Evolutionary conservation across 768 basidiomycete species (phyloP).

Genomic region (Mycena belliarum): DNA sequence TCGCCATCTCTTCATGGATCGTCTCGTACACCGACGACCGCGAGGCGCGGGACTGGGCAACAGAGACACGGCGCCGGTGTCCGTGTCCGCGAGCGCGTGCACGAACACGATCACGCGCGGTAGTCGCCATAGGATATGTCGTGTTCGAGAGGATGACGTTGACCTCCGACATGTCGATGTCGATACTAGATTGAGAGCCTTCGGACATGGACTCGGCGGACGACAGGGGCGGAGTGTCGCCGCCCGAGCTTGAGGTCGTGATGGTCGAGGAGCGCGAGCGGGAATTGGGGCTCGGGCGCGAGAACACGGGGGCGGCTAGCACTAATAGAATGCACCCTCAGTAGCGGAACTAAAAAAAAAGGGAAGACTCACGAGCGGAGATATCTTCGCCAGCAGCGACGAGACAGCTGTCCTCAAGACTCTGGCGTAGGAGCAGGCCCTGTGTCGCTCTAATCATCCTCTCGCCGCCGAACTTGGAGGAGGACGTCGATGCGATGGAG

Average conservation of each 20-base stretch:
- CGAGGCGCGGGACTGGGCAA: constrained; percentile 52
- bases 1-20: constrained; percentile 69
- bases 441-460: constrained; percentile 66
- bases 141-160: constrained; percentile 56
- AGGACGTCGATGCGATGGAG: constrained; percentile 65
- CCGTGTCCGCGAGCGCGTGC: constrained; percentile 60
- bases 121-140: constrained; percentile 50
- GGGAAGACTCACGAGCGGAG: constrained; percentile 44
- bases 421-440: constrained; percentile 65
- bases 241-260: constrained; percentile 63
- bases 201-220: constrained; percentile 68
- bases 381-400: constrained; percentile 68
- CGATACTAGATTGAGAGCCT: constrained; percentile 78
- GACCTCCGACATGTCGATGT: constrained; percentile 70
- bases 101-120: constrained; percentile 38
- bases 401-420: constrained; percentile 65
- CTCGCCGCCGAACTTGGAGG: constrained; percentile 65
- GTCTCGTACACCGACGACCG: constrained; percentile 77
- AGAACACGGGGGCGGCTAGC: constrained; percentile 54
- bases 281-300: constrained; percentile 52
- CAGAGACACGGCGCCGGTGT: constrained; percentile 69
- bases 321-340: constrained; percentile 36
- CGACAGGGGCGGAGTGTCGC: constrained; percentile 72
- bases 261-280: constrained; percentile 71
- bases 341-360: not conserved